These are phyloP conservation scores for Cadophora luteo-olivacea DNA, from an alignment of 2,329 filamentous ascomycete species.

Conservation along the genomic window DNA sequence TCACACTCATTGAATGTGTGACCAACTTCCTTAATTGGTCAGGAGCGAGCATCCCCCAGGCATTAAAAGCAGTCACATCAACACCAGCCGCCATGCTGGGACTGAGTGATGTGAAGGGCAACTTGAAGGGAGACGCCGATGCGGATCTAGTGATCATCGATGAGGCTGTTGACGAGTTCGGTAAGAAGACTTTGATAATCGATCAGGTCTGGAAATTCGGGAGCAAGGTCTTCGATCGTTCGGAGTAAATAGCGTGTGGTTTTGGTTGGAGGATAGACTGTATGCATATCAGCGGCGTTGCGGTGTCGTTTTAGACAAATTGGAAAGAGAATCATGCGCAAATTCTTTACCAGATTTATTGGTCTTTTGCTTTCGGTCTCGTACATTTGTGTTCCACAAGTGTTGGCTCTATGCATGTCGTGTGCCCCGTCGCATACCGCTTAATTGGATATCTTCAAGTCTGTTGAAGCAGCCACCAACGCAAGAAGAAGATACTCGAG, in stretches of 20 bases:
- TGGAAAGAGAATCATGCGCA: background rate
- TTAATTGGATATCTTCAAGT: background rate
- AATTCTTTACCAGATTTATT: background rate
- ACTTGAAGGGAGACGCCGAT: slow-evolving; percentile 66
- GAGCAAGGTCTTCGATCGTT: slow-evolving; percentile 26
- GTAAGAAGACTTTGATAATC: slow-evolving; percentile 53
- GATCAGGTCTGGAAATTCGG: slow-evolving; percentile 43
- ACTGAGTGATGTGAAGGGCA: slow-evolving; percentile 70
- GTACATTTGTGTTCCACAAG: background rate
- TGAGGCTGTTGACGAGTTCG: slow-evolving; percentile 53
- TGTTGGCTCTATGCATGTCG: background rate
- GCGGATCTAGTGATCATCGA: slow-evolving; percentile 74
- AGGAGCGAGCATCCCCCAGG: slow-evolving; percentile 70
- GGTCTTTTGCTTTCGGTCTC: slow-evolving; percentile 2
- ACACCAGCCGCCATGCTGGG: slow-evolving; percentile 82
- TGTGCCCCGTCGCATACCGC: background rate
- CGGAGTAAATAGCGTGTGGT: slow-evolving; percentile 7
- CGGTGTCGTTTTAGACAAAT: background rate
- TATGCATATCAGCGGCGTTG: slow-evolving; percentile 6
- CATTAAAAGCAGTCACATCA: slow-evolving; percentile 74
- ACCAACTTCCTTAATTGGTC: slow-evolving; percentile 83
- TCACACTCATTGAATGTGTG: slow-evolving; percentile 80
- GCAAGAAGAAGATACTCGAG: background rate
- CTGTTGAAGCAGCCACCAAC: background rate
- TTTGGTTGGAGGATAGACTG: slow-evolving; percentile 4